Conservation (phyloP, 108 stramenopile species). For the Skeletonema tropicum region DNA sequence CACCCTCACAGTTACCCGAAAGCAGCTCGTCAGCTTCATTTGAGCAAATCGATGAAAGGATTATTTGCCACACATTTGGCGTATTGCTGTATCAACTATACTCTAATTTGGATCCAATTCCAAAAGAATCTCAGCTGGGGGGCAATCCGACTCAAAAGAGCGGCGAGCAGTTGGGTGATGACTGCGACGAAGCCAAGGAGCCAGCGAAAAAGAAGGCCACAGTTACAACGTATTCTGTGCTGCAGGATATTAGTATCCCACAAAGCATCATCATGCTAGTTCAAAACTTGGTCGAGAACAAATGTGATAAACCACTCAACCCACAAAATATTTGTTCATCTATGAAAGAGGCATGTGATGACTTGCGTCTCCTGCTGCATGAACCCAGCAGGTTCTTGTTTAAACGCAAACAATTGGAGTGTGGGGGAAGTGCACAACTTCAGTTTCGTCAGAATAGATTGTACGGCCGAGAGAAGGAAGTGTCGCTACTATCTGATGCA, state of each 20-base stretch:
- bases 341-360: slow-evolving; percentile 22
- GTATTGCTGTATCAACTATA: slow-evolving; percentile 24
- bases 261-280: slow-evolving; percentile 16
- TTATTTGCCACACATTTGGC: slow-evolving; percentile 24
- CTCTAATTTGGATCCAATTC: slow-evolving; percentile 15
- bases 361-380: slow-evolving; percentile 34
- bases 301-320: slow-evolving; percentile 3
- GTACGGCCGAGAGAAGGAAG: slow-evolving; percentile 36
- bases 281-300: slow-evolving; percentile 32
- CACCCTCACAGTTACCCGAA: neutral
- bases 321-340: slow-evolving; percentile 28
- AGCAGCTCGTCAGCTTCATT: neutral
- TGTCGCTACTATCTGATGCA: slow-evolving; percentile 25
- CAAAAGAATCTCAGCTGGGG: neutral
- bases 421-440: slow-evolving; percentile 2
- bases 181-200: neutral
- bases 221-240: slow-evolving; percentile 1
- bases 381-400: slow-evolving; percentile 40
- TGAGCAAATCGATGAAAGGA: slow-evolving; percentile 8
- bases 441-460: slow-evolving; percentile 18
- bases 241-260: neutral
- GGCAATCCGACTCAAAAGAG: neutral
- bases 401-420: neutral
- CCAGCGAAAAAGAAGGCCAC: neutral
- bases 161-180: neutral